phyloP scores from a whole-genome alignment of 257 asterid species.

The Haberlea rhodopensis region DNA sequence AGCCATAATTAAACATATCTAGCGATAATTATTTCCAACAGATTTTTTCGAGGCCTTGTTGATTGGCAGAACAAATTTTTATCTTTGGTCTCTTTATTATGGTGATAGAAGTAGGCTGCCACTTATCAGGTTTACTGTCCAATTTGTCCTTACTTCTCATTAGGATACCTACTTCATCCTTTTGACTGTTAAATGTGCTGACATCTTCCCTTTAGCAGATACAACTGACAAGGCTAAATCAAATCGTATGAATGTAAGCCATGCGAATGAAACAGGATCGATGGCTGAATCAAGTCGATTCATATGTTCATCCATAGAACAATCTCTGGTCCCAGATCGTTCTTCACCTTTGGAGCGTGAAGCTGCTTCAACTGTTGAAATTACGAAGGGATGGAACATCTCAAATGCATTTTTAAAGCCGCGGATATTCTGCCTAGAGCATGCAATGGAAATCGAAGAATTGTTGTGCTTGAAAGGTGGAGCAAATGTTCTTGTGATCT shows the following conservation, averaged over 20 bases:
- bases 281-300: conserved; percentile 33
- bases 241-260: conserved; percentile 26
- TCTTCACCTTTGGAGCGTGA: conserved; percentile 31
- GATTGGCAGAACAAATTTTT: neutral
- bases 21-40: no score
- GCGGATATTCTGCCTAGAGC: conserved; percentile 82
- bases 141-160: neutral
- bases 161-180: neutral
- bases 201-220: conserved; percentile 29
- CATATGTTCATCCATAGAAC: conserved; percentile 25
- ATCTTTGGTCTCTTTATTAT: conserved; percentile 5
- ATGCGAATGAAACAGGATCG: conserved; percentile 27
- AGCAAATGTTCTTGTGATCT: conserved; percentile 78
- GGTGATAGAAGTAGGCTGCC: neutral
- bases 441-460: conserved; percentile 82
- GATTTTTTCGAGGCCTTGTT: conserved; percentile 1
- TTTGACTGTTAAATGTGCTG: conserved; percentile 9
- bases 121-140: neutral
- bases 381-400: conserved; percentile 42
- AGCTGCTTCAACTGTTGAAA: conserved; percentile 34
- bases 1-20: no score
- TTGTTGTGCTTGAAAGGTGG: conserved; percentile 71
- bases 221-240: conserved; percentile 31
- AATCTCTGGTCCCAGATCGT: conserved; percentile 21
- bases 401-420: conserved; percentile 54